These are phyloP conservation scores for Pulicaria dysenterica DNA, from an alignment of 129 eudicot species.

Conservation along the genomic window DNA sequence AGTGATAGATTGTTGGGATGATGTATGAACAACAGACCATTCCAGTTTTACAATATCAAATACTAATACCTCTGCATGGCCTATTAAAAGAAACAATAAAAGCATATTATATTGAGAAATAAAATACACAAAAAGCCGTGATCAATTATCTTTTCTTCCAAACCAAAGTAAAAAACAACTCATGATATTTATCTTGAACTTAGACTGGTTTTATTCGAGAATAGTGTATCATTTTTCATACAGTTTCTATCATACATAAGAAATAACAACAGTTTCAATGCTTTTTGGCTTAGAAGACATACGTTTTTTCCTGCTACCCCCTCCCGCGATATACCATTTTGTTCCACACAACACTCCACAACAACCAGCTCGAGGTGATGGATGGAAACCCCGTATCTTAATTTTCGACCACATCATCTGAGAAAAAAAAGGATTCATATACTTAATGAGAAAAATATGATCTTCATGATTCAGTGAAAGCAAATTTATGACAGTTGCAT, in stretches of 20 bases:
- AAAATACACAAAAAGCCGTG: background rate
- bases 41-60: slow-evolving; percentile 77
- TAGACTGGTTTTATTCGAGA: background rate
- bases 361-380: slow-evolving; percentile 96
- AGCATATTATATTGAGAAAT: slow-evolving; percentile 6
- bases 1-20: slow-evolving; percentile 74
- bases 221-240: background rate
- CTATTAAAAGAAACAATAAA: slow-evolving; percentile 38
- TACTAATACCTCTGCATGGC: slow-evolving; percentile 78
- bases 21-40: slow-evolving; percentile 77
- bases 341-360: slow-evolving; percentile 94
- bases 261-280: background rate
- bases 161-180: background rate
- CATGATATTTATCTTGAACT: background rate
- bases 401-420: slow-evolving; percentile 97
- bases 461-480: slow-evolving; percentile 2
- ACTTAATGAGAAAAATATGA: slow-evolving; percentile 10
- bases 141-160: background rate
- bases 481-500: background rate
- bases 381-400: slow-evolving; percentile 83
- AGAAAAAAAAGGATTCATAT: slow-evolving; percentile 22
- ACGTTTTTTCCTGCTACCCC: slow-evolving; percentile 92
- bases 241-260: background rate
- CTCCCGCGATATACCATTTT: slow-evolving; percentile 96
- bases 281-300: slow-evolving; percentile 27